These are phyloP conservation scores for Bombardia bombarda DNA, from an alignment of 495 filamentous ascomycete species.

Conservation along the genomic window DNA sequence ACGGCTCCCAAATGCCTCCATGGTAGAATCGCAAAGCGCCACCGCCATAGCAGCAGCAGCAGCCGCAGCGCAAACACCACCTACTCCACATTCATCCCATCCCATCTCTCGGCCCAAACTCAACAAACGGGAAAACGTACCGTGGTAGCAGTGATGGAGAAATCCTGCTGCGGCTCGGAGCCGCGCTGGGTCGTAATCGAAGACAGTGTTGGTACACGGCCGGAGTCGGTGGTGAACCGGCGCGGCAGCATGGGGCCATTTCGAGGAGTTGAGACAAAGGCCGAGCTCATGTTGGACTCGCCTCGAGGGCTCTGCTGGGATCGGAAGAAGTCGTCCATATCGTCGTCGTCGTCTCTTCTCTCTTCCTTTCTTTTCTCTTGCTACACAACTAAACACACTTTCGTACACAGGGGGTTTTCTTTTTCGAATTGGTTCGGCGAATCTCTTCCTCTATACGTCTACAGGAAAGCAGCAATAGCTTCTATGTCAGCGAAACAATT, in stretches of 20 bases:
- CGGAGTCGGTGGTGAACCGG: conserved; percentile 88
- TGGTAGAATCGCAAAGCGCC: background rate
- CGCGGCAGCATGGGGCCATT: conserved; percentile 63
- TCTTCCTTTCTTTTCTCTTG: conserved; percentile 25
- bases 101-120: too few relatives aligned
- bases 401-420: conserved; percentile 39
- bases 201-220: conserved; percentile 73
- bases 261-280: conserved; percentile 60
- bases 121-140: conserved; percentile 31
- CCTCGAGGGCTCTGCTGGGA: conserved; percentile 63
- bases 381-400: conserved; percentile 35
- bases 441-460: conserved; percentile 21
- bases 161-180: conserved; percentile 35
- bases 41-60: background rate
- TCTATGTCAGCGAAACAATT: too few relatives aligned
- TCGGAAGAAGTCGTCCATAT: conserved; percentile 62
- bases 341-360: conserved; percentile 34
- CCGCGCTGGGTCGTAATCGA: conserved; percentile 48
- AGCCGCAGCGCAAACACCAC: background rate
- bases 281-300: conserved; percentile 59
- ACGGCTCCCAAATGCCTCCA: background rate
- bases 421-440: conserved; percentile 28
- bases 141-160: conserved; percentile 32
- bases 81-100: too few relatives aligned
- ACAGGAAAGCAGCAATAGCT: too few relatives aligned